A percentile compares a stretch with the other conserved stretches of the same genome.
Evolutionary conservation across 140 eudicot species (phyloP).

Genomic region (Anethum foeniculum): DNA sequence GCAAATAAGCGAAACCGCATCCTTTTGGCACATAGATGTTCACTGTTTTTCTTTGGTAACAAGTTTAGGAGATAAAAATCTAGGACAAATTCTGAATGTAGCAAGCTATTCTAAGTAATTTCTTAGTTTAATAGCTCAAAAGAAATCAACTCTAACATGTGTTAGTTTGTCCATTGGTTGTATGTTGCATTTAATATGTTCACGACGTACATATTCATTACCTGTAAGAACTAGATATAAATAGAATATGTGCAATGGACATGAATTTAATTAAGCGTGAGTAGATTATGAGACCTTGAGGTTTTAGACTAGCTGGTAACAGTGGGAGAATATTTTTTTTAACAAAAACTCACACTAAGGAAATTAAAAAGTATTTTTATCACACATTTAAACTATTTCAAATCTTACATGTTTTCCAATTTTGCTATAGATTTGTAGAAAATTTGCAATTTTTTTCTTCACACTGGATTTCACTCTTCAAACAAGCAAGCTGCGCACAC

Average conservation of each 20-base stretch:
- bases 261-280: background rate
- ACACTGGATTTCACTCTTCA: too few relatives aligned
- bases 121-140: background rate
- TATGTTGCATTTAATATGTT: background rate
- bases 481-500: too few relatives aligned
- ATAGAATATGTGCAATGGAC: background rate
- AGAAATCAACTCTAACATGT: background rate
- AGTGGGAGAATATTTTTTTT: too few relatives aligned
- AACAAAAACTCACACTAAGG: too few relatives aligned
- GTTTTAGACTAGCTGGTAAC: too few relatives aligned
- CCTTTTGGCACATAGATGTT: background rate
- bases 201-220: background rate
- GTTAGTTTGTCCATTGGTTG: background rate
- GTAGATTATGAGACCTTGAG: too few relatives aligned
- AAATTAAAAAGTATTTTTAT: too few relatives aligned
- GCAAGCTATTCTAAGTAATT: background rate
- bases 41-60: background rate
- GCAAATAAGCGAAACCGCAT: background rate
- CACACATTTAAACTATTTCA: too few relatives aligned
- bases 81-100: background rate
- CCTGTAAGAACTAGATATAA: background rate
- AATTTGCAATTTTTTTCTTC: too few relatives aligned
- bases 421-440: too few relatives aligned
- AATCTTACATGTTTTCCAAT: too few relatives aligned
- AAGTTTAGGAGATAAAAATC: background rate